These are phyloP conservation scores for Fusarium irregulare DNA, from an alignment of 2,329 filamentous ascomycete genomes.

Conservation along the genomic window DNA sequence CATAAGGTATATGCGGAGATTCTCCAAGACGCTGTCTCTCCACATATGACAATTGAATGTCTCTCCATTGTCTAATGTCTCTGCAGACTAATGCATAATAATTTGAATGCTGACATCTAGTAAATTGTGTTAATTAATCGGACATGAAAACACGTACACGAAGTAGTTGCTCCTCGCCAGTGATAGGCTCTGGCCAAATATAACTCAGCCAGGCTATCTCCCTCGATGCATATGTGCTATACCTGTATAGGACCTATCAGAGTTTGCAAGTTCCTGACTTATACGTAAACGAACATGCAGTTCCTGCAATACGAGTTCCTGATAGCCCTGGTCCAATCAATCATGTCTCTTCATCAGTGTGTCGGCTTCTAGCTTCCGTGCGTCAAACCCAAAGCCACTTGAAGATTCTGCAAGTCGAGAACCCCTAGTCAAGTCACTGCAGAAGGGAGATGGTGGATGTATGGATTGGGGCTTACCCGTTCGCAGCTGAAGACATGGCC, in stretches of 20 bases:
- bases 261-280: constrained; percentile 1
- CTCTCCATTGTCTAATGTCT: constrained; percentile 9
- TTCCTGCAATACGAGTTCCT: constrained; percentile 23
- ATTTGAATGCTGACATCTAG: constrained; percentile 7
- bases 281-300: constrained; percentile 10
- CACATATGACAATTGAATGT: background rate
- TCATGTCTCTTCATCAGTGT: constrained; percentile 22
- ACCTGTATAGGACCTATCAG: constrained; percentile 13
- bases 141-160: constrained; percentile 6
- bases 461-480: constrained; percentile 29
- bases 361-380: constrained; percentile 10
- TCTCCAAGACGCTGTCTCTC: constrained; percentile 1
- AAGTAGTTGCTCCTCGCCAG: background rate
- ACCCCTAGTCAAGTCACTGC: constrained; percentile 19
- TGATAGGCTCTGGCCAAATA: constrained; percentile 15
- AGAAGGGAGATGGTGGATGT: background rate
- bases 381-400: constrained; percentile 12
- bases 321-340: constrained; percentile 30
- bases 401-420: constrained; percentile 15
- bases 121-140: constrained; percentile 14
- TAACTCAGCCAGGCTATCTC: constrained; percentile 8
- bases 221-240: constrained; percentile 13
- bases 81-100: constrained; percentile 16
- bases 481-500: constrained; percentile 32
- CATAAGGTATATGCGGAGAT: background rate